phyloP scores from a whole-genome alignment of 78 protist genomes.

The slime mould (Dictyostelium discoideum) region dicty_2.7 NC_007090.3:3560501-3561000 shows the following conservation, averaged over 20 bases:
- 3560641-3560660: background rate
- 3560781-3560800: background rate
- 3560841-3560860: background rate
- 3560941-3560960: background rate
- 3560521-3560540: conserved; percentile 75
- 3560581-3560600: conserved; percentile 53
- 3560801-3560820: background rate
- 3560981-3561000: background rate
- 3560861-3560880: background rate
- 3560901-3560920: conserved; percentile 36
- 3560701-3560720: background rate
- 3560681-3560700: too few species aligned
- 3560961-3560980: background rate
- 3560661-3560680: background rate
- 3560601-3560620: conserved; percentile 58
- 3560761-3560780: background rate
- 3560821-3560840: background rate
- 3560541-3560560: conserved; percentile 32
- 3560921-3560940: background rate
- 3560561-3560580: conserved; percentile 54
- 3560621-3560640: background rate
- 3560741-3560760: background rate
- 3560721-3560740: background rate
- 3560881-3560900: background rate
- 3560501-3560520: background rate